Evolutionary conservation across 2,329 filamentous ascomycete genomes (phyloP).

Genomic region (Cytospora mali): DNA sequence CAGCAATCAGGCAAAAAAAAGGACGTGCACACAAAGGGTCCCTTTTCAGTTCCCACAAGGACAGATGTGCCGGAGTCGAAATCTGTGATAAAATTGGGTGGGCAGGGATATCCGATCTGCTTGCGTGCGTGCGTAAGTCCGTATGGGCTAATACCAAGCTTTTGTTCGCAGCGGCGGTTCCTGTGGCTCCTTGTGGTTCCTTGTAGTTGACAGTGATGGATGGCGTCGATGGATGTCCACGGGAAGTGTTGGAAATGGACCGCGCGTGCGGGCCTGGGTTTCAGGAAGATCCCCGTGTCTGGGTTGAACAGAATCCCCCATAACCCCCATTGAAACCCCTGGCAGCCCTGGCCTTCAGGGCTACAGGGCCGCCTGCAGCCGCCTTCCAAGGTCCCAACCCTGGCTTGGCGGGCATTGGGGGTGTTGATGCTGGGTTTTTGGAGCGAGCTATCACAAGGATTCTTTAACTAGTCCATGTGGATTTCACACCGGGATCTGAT

Average conservation of each 20-base stretch:
- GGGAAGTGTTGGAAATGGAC: neutral
- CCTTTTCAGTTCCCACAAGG: conserved; percentile 18
- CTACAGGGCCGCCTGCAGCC: neutral
- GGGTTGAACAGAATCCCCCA: neutral
- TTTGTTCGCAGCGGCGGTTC: neutral
- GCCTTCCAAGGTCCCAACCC: neutral
- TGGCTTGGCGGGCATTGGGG: too few species aligned
- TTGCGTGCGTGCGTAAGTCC: neutral
- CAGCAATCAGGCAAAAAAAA: conserved; percentile 3
- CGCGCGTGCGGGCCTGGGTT: neutral
- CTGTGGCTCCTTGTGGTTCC: too few species aligned
- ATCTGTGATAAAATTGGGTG: conserved; percentile 22
- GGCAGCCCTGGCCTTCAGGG: too few species aligned
- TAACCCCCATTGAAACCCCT: neutral
- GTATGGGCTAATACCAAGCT: neutral
- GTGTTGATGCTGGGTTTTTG: too few species aligned
- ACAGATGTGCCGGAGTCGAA: conserved; percentile 19
- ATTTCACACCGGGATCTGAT: neutral
- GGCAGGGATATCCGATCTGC: conserved; percentile 13
- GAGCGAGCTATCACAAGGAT: neutral
- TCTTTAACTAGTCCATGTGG: neutral
- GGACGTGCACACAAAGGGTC: conserved; percentile 8
- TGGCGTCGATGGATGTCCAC: neutral
- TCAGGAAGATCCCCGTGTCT: conserved; percentile 1
- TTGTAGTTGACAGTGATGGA: neutral